Conservation (phyloP, 108 stramenopile genomes). For the Nitzschia sp. region DNA sequence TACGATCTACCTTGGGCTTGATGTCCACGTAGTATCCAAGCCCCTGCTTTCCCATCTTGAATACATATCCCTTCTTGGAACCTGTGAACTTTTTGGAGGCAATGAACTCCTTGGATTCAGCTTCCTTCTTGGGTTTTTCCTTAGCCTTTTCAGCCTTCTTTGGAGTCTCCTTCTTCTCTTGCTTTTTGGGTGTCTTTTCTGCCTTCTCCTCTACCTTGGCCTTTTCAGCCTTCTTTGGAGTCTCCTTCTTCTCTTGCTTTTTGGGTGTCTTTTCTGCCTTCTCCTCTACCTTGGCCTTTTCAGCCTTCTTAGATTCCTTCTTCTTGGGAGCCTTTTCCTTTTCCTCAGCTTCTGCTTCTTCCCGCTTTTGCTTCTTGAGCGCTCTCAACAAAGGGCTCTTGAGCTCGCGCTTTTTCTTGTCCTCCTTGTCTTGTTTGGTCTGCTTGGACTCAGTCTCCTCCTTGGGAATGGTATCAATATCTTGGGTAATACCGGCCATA, state of each 20-base stretch:
- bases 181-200: constrained; percentile 11
- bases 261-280: constrained; percentile 30
- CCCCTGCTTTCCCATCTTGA: constrained; percentile 63
- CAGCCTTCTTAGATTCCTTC: constrained; percentile 7
- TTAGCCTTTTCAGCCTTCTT: constrained; percentile 4
- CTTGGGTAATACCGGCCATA: constrained; percentile 39
- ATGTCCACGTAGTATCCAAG: constrained; percentile 80
- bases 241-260: constrained; percentile 16
- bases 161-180: neutral
- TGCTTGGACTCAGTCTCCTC: constrained; percentile 10
- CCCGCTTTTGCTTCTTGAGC: constrained; percentile 73
- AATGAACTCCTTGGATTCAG: constrained; percentile 48
- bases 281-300: constrained; percentile 48
- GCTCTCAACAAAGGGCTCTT: constrained; percentile 67
- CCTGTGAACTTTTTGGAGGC: constrained; percentile 70
- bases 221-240: constrained; percentile 11
- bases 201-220: constrained; percentile 18
- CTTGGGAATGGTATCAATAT: constrained; percentile 9
- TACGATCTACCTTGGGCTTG: constrained; percentile 63
- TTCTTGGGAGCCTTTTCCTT: constrained; percentile 20
- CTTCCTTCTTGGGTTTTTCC: constrained; percentile 11
- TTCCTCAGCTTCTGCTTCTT: constrained; percentile 25
- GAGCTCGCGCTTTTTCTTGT: constrained; percentile 28
- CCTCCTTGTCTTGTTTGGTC: constrained; percentile 12
- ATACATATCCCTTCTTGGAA: constrained; percentile 75